phyloP scores from a whole-genome alignment of 495 filamentous ascomycete genomes.

The Neurospora tetrasperma region DNA sequence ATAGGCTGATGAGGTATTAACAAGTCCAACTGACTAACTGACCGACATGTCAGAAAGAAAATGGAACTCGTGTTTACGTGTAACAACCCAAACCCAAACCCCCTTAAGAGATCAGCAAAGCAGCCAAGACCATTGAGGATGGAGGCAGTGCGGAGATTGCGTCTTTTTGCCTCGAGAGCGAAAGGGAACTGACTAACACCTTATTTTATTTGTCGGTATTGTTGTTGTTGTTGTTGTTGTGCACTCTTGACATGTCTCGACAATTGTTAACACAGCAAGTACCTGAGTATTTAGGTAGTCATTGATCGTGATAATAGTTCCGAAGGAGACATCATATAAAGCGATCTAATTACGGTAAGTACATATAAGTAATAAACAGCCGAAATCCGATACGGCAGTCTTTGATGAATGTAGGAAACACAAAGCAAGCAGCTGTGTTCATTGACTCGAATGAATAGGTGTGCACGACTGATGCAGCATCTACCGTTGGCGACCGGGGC shows the following conservation, averaged over 20 bases:
- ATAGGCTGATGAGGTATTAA: neutral
- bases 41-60: conserved; percentile 2
- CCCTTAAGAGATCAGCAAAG: neutral
- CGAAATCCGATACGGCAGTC: neutral
- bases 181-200: neutral
- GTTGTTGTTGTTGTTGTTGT: neutral
- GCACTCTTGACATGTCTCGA: neutral
- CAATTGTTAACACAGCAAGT: too few species aligned
- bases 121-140: neutral
- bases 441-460: neutral
- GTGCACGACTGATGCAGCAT: neutral
- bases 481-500: neutral
- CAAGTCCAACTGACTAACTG: neutral
- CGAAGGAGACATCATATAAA: neutral
- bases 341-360: too few species aligned
- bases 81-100: neutral
- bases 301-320: neutral
- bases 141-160: neutral
- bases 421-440: neutral
- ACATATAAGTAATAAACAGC: neutral
- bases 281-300: neutral
- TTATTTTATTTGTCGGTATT: neutral
- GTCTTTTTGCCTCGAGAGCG: neutral
- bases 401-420: neutral
- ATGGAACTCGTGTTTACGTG: neutral